A percentile compares a stretch with the other conserved stretches of the same genome.
Conservation (phyloP, 169 alveolate genomes). For the Cryptosporidium tyzzeri region DNA sequence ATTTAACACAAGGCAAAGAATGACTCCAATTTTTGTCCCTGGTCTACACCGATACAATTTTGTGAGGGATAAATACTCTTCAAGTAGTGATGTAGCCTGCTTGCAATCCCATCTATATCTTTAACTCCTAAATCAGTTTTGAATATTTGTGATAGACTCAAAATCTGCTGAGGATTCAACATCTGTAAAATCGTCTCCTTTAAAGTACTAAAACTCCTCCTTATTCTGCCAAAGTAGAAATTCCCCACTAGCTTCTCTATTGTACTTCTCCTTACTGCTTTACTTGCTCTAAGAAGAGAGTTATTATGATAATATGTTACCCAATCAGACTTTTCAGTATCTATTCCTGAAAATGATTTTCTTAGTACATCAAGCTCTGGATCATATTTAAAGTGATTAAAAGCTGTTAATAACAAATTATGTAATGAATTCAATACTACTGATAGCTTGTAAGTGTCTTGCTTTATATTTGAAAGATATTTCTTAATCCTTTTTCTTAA, state of each 20-base stretch:
- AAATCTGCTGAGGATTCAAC: slow-evolving; percentile 71
- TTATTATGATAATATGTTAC: slow-evolving; percentile 28
- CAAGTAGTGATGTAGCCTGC: slow-evolving; percentile 12
- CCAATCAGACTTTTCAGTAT: slow-evolving; percentile 16
- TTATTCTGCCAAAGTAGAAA: slow-evolving; percentile 61
- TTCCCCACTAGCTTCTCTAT: slow-evolving; percentile 56
- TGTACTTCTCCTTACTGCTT: slow-evolving; percentile 50
- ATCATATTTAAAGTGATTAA: slow-evolving; percentile 66
- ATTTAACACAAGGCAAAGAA: slow-evolving; percentile 51
- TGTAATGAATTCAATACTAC: slow-evolving; percentile 30
- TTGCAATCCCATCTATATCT: slow-evolving; percentile 40
- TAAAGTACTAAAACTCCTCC: slow-evolving; percentile 53
- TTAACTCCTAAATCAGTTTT: slow-evolving; percentile 34
- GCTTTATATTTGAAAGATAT: slow-evolving; percentile 20
- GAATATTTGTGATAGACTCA: slow-evolving; percentile 34
- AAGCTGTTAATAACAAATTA: slow-evolving; percentile 40
- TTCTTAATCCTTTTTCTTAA: slow-evolving; percentile 46
- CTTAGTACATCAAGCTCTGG: slow-evolving; percentile 62
- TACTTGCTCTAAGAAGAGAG: slow-evolving; percentile 45
- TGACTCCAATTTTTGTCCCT: slow-evolving; percentile 65
- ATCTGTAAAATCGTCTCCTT: slow-evolving; percentile 55
- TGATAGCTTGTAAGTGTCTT: slow-evolving; percentile 37
- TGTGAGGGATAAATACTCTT: slow-evolving; percentile 62
- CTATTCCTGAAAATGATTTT: slow-evolving; percentile 35
- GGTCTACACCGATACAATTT: slow-evolving; percentile 58